Base-by-base conservation (phyloP, 139 green algal genomes). In the Microglena sp. region DNA sequence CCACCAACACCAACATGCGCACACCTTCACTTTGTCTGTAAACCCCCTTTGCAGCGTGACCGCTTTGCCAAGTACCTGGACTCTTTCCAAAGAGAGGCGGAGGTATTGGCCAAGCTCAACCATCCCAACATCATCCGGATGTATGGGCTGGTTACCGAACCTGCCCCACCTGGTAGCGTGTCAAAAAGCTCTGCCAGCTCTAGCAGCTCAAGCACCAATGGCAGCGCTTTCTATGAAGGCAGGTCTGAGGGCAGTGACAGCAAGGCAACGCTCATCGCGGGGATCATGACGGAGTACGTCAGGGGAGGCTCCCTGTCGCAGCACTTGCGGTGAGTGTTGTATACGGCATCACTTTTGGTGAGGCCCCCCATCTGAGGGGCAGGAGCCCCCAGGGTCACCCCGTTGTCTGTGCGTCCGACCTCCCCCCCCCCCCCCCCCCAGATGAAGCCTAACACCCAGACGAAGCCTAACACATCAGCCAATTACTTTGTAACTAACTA, bases 41-140 rank as follows among this genome's bases (percentile, higher is more conserved):
- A 11, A 53, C 6, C 22, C 58, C n/a, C 44, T 66, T 15, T 50
- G 56, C 69, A 80, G 72, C 69, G 60, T 24, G 78, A 85, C 36
- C 78, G 78, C 29, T 82, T 85, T 43, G 67, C 71, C 36, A 85
- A 85, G 72, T 82, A 89, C 70, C 82, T 63, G 33, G 69, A 81
- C n/a, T 85, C 80, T 0, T 96, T 96, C 77, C 88, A 84, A 78
- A 73, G 80, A 5, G 78, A 85, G 86, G 90, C 89, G 35, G 79
- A 90, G 44, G 78, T 91, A 69, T 80, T 96, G 60, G 75, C 74
- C 0, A 70, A 75, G 45, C 77, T 96, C 22, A 93, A 95, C 73
- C 90, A 96, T 73, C 90, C 90, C 62, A 95, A 96, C 72, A 88
- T 96, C 57, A 87, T 96, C 66, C 86, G 85, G 67, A 90, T 96